Conservation (phyloP, 495 filamentous ascomycete species). For the Mytilinidion resinicola region DNA sequence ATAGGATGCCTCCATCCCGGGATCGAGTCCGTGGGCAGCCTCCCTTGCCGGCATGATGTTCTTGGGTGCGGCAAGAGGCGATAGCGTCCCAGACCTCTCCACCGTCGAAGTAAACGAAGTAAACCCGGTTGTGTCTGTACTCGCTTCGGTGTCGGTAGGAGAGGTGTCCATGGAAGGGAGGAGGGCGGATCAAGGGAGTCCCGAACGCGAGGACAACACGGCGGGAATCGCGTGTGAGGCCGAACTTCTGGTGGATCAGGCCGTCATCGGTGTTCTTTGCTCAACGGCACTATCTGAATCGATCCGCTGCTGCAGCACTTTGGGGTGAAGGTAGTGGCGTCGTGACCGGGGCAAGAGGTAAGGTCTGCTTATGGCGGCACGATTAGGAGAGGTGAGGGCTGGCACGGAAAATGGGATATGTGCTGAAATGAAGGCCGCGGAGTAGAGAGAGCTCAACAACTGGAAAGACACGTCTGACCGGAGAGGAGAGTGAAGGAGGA, state of each 20-base stretch:
- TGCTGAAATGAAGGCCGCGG: conserved; percentile 2
- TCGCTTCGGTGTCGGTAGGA: neutral
- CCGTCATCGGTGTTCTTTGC: conserved; percentile 6
- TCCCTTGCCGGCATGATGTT: conserved; percentile 1
- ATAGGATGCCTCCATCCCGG: conserved; percentile 18
- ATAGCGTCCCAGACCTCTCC: neutral
- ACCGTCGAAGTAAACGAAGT: neutral
- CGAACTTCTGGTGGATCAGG: neutral
- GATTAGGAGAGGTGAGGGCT: conserved; percentile 13
- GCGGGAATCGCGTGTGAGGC: conserved; percentile 10
- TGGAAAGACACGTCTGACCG: neutral
- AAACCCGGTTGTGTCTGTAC: neutral
- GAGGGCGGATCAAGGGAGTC: conserved; percentile 2
- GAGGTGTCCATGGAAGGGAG: conserved; percentile 9
- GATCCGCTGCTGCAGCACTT: neutral
- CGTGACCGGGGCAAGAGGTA: conserved; percentile 13
- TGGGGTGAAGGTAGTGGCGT: neutral
- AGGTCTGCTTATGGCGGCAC: conserved; percentile 18
- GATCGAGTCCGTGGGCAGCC: neutral
- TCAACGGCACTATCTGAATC: neutral
- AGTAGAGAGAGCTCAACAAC: conserved; percentile 2
- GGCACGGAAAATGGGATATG: neutral
- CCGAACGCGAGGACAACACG: conserved; percentile 23
- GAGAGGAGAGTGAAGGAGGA: conserved; percentile 3
- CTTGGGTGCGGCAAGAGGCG: neutral